Evolutionary conservation across 2,329 filamentous ascomycete species (phyloP).

Genomic region (Aspergillus bombycis): DNA sequence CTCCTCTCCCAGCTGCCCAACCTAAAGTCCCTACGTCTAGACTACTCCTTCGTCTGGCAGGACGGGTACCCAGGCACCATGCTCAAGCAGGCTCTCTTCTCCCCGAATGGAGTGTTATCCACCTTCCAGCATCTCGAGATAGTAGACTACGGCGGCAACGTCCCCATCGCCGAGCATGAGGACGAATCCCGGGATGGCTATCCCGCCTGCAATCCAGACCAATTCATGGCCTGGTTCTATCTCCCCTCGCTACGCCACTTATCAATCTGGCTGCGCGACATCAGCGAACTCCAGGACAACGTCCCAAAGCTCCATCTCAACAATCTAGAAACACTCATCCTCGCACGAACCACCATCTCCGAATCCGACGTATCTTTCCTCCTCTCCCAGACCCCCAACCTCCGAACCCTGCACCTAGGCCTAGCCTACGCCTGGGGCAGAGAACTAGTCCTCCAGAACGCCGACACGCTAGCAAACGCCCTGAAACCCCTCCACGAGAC

Average conservation of each 20-base stretch:
- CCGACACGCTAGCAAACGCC: background rate
- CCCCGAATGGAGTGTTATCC: background rate
- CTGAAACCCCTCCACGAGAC: background rate
- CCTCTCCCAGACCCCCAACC: background rate
- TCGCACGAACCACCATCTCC: background rate
- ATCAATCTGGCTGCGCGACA: background rate
- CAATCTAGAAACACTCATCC: background rate
- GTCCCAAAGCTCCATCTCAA: background rate
- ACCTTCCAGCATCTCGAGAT: background rate
- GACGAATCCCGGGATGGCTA: background rate
- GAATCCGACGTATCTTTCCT: background rate
- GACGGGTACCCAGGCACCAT: background rate
- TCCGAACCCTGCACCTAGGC: background rate
- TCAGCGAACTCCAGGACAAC: background rate
- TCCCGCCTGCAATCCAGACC: slow-evolving; percentile 1
- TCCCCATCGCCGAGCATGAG: background rate
- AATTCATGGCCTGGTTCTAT: slow-evolving; percentile 2
- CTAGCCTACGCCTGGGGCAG: background rate
- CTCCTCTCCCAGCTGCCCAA: background rate
- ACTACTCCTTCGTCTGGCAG: slow-evolving; percentile 4
- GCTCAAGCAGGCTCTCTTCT: background rate
- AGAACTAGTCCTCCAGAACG: background rate
- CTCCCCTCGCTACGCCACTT: background rate
- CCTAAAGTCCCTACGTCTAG: background rate
- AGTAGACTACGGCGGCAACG: slow-evolving; percentile 4